Evolutionary conservation across 176 grass and related monocot species (phyloP), one percentile per base, ranked within the genome.

Genomic region (Oryza coarctata): DNA sequence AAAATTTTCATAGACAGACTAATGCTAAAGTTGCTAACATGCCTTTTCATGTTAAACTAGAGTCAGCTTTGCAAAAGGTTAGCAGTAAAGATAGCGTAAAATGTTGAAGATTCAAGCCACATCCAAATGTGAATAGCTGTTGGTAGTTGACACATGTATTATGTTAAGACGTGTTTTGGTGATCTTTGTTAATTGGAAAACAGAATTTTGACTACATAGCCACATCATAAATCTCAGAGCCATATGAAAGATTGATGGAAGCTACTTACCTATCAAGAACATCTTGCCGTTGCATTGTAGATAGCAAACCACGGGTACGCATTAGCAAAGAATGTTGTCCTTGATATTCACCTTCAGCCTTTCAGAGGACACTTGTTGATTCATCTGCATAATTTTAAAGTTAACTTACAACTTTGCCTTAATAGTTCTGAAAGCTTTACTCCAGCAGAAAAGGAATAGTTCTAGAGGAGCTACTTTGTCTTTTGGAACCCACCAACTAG

Each of bases 261-360:
- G 74, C 17, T 60, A 60, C 55, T 3, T 75, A 95, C 93, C 93
- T 91, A 82, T 98, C 90, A 88, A 98, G 86, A 84, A 98, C 87
- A 90, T 93, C 96, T 75, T 93, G 96, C 12, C 83, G 58, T 78
- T 86, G 87, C 96, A 98, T 95, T 6, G 76, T 90, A 63, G 96
- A 98, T 44, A 95, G 93, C 79, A 95, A 85, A 65, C 82, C 87
- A 45, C 91, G 82, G 22, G 93, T 93, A 15, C 82, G 91, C 88
- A 82, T 88, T 64, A 95, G 83, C 70, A 98, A 93, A 84, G 96
- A 91, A 32, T 73, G 84, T n/a, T 98, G 93, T 40, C 96, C 93
- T 71, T 98, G 92, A 82, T 98, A 98, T 83, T 94, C 92, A 49
- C 88, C 83, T 84, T 98, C 93, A 77, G 96, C 92, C 43, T 91